phyloP scores from a whole-genome alignment of 176 grass and related monocot genomes.

The Aegilops umbellulata region DNA sequence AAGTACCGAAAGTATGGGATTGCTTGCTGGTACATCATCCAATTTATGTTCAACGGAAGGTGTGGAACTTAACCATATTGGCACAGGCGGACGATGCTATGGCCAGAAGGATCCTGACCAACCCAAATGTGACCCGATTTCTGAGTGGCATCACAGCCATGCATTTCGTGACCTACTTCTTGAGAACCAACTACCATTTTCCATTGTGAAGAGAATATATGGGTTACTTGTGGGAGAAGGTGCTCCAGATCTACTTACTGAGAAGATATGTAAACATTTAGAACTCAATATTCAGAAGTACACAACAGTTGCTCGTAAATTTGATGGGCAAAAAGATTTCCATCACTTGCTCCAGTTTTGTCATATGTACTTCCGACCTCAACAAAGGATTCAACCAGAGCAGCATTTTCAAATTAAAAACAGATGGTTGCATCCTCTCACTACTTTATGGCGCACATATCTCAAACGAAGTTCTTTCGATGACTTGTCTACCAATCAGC shows the following conservation, averaged over 20 bases:
- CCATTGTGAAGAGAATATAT: not conserved
- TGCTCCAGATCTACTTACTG: not conserved
- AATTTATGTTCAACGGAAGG: not conserved
- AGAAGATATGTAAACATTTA: not conserved
- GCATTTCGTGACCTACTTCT: not conserved
- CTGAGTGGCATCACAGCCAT: not conserved
- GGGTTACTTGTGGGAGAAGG: not conserved
- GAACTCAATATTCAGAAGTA: not conserved
- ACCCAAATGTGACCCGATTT: not conserved
- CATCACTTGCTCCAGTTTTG: not conserved
- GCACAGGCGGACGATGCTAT: not conserved
- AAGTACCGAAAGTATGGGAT: not conserved
- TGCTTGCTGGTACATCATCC: not conserved
- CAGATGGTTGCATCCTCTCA: not conserved
- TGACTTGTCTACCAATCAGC: not conserved
- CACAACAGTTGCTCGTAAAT: not conserved
- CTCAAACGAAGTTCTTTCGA: not conserved
- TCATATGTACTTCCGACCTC: conserved; percentile 5
- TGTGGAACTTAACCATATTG: not conserved
- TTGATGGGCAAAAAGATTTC: not conserved
- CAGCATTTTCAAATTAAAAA: not conserved
- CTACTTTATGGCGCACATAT: not conserved
- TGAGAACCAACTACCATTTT: not conserved
- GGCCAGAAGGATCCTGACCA: not conserved
- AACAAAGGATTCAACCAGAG: not conserved